Base-by-base conservation (phyloP, 768 basidiomycete species). In the Suillus tomentosus region DNA sequence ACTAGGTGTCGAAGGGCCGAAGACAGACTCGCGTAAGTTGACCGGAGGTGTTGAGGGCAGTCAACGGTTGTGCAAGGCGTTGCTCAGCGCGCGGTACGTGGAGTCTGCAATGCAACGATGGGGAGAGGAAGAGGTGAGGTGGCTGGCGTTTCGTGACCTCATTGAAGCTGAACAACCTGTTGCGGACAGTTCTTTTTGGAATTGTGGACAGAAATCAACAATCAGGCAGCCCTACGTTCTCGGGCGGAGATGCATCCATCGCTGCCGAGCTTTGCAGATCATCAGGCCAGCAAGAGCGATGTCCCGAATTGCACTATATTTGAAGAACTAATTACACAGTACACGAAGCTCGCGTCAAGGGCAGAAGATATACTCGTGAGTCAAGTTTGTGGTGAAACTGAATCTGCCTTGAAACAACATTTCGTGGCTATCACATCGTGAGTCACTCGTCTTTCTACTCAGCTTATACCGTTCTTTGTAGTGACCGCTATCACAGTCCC, bases 321-420 rank as follows among this genome's bases (percentile, higher is more conserved):
- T 68, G 89, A 94, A 62, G 85, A 87, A 66, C 79, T 95, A 60
- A 78, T 91, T n/a, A 73, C 79, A 2, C 82, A 84, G 67, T 98
- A 93, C 69, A 77, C 77, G 24, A 80, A 78, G 13, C 76, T 94
- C 31, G 80, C 82, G 2, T 78, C 76, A 10, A 84, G 95, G n/a
- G 87, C 93, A 5, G 94, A 97, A 72, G 91, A 92, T 60, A 91
- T 98, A 86, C 84, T 95, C 42, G 85, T 94, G 17, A 88, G 90
- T 67, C 91, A 93, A 69, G 81, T 95, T 17, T 90, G 86, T 59
- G 83, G 84, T 3, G 97, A 99, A 74, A 87, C 96, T 55, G 91
- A 96, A 74, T 77, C 77, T 13, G 84, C 85, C 31, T 78, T 97
- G 47, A 92, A 88, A 72, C 74, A 82, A 2, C 94, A 98, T 76